phyloP scores from a whole-genome alignment of 2,329 filamentous ascomycete genomes.

The Aurifilum marmelostoma region DNA sequence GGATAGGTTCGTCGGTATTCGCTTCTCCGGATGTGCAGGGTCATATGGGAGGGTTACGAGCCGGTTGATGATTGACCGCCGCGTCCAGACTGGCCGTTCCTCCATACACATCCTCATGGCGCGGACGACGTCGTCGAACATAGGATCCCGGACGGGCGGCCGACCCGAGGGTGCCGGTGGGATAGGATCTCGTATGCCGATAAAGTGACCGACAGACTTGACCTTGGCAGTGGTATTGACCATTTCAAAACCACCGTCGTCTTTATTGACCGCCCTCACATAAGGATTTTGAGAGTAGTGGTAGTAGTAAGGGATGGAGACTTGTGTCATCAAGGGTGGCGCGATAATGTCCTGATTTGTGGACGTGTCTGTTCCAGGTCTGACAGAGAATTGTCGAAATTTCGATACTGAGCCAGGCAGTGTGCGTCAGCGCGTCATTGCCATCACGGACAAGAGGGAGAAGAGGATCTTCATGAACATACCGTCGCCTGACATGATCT shows the following conservation, averaged over 20 bases:
- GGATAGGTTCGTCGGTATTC: conserved; percentile 34
- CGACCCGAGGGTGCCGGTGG: conserved; percentile 63
- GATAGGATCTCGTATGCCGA: conserved; percentile 63
- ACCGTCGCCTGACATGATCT: conserved; percentile 74
- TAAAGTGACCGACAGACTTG: conserved; percentile 61
- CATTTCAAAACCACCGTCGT: conserved; percentile 53
- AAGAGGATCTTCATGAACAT: conserved; percentile 33
- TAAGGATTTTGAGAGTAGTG: conserved; percentile 86
- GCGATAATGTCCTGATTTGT: conserved; percentile 73
- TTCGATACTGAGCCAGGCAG: conserved; percentile 47
- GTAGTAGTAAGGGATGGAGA: conserved; percentile 74
- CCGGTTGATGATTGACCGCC: conserved; percentile 77
- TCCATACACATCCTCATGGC: conserved; percentile 69
- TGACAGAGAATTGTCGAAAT: conserved; percentile 66
- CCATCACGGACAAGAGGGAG: not conserved
- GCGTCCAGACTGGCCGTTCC: conserved; percentile 82
- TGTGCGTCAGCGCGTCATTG: conserved; percentile 8
- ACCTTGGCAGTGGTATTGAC: conserved; percentile 62
- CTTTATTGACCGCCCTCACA: conserved; percentile 65
- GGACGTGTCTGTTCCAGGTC: conserved; percentile 61
- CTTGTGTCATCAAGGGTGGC: conserved; percentile 76
- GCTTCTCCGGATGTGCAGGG: conserved; percentile 43
- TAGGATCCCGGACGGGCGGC: conserved; percentile 61
- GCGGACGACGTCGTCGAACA: conserved; percentile 66
- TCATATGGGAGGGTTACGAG: conserved; percentile 44